Conservation (phyloP, 139 green algal species). For the Coelastrella sp. region DNA sequence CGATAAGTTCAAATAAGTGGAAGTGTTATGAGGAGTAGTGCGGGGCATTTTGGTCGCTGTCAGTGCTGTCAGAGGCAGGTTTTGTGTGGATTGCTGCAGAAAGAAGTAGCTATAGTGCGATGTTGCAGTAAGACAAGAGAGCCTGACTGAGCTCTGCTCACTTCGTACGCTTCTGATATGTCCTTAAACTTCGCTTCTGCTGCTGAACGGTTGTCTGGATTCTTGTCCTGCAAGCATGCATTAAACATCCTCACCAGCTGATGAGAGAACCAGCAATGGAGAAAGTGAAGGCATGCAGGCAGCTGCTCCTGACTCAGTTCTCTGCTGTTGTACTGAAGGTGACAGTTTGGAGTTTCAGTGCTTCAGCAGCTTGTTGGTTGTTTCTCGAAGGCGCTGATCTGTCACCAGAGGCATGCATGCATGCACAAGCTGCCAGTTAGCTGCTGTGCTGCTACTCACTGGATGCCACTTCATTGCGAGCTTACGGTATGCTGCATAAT, state of each 20-base stretch:
- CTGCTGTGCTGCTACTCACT: conserved; percentile 48
- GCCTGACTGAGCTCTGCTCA: conserved; percentile 24
- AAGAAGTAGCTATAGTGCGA: too few species aligned
- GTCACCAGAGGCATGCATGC: background rate
- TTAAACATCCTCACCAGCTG: background rate
- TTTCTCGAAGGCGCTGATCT: too few species aligned
- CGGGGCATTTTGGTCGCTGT: too few species aligned
- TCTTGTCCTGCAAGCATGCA: conserved; percentile 76
- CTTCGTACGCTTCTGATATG: conserved; percentile 89
- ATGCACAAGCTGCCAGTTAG: background rate
- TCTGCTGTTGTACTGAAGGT: background rate
- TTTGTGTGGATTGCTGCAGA: too few species aligned
- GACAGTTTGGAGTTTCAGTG: background rate
- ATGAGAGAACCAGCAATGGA: background rate
- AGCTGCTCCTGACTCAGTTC: background rate
- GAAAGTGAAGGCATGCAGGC: background rate
- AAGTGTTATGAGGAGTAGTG: too few species aligned
- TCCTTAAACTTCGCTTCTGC: conserved; percentile 90
- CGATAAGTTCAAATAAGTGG: too few species aligned
- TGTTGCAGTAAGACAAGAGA: too few species aligned
- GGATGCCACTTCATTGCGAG: conserved; percentile 89
- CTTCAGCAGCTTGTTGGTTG: background rate
- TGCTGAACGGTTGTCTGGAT: conserved; percentile 70
- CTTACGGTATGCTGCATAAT: conserved; percentile 81
- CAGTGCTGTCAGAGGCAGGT: too few species aligned